These are phyloP conservation scores for Blastomyces emzantsi DNA, from an alignment of 2,329 filamentous ascomycete species.

Conservation along the genomic window DNA sequence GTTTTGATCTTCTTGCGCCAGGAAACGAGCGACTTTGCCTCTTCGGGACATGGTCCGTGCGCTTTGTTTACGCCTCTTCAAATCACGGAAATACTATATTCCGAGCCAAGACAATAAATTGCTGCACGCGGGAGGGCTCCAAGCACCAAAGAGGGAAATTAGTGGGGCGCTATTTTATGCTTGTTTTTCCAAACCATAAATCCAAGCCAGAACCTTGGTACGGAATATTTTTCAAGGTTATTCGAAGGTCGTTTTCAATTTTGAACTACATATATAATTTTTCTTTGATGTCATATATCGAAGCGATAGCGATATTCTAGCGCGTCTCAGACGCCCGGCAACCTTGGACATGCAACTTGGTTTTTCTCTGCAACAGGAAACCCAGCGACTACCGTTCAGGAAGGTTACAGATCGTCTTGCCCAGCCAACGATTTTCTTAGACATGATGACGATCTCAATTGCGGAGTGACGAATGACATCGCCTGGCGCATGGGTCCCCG, in stretches of 20 bases:
- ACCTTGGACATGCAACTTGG: not conserved
- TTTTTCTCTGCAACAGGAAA: not conserved
- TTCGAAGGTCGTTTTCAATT: not conserved
- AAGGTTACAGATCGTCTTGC: not conserved
- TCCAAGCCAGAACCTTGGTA: not conserved
- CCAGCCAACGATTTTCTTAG: not conserved
- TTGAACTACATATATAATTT: not conserved
- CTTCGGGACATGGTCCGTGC: slow-evolving; percentile 12
- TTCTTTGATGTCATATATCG: not conserved
- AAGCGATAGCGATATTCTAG: not conserved
- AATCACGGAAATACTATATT: slow-evolving; percentile 2
- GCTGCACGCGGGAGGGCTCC: not conserved
- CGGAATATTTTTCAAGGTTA: not conserved
- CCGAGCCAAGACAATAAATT: not conserved
- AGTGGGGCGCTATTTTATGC: slow-evolving; percentile 4
- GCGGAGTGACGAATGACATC: not conserved
- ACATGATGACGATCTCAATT: slow-evolving; percentile 6
- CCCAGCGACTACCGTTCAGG: not conserved
- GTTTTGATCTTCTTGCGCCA: not conserved
- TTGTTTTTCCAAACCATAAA: not conserved
- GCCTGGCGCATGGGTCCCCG: not conserved
- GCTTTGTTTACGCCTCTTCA: slow-evolving; percentile 13
- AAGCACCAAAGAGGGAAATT: not conserved
- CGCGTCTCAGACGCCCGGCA: not conserved
- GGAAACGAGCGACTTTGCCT: not conserved